Evolutionary conservation across 495 filamentous ascomycete species (phyloP).

Genomic region (Penicillium dipodomyicola): DNA sequence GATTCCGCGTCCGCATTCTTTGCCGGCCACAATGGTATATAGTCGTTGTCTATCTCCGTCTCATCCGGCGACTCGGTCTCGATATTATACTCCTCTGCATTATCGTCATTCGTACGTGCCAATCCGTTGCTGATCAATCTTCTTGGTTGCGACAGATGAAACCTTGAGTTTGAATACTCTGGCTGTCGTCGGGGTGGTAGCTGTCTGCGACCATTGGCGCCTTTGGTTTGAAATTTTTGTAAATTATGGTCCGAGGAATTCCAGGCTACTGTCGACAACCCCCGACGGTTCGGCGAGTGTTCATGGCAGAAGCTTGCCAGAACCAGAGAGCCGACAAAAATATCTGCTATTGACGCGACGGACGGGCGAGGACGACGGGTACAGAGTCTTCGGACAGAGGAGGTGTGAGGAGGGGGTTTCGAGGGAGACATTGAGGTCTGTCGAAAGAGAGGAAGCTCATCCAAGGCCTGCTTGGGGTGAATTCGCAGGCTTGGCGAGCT

Average conservation of each 20-base stretch:
- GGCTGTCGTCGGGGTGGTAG: conserved; percentile 20
- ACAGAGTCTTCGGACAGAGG: conserved; percentile 36
- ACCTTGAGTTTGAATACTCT: conserved; percentile 22
- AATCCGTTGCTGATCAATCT: conserved; percentile 35
- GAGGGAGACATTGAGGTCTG: conserved; percentile 34
- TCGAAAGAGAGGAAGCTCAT: conserved; percentile 36
- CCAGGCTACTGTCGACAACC: conserved; percentile 29
- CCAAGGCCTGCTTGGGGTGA: conserved; percentile 46
- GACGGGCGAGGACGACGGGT: conserved; percentile 42
- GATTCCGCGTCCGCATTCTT: conserved; percentile 7
- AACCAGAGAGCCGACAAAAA: conserved; percentile 65
- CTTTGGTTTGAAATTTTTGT: conserved; percentile 20
- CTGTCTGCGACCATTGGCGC: conserved; percentile 13
- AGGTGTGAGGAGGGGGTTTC: conserved; percentile 29
- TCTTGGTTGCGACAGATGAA: conserved; percentile 26
- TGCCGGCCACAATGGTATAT: conserved; percentile 10
- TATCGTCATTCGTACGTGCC: conserved; percentile 20
- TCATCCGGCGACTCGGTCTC: not conserved
- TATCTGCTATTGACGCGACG: conserved; percentile 45
- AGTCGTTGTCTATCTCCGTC: conserved; percentile 8
- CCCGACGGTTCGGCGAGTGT: conserved; percentile 45
- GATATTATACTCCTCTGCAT: conserved; percentile 6
- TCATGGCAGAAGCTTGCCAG: conserved; percentile 60
- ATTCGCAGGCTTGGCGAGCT: conserved; percentile 52
- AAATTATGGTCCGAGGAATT: conserved; percentile 14